These are phyloP conservation scores for Sphaerosporella brunnea DNA, from an alignment of 495 filamentous ascomycete genomes.

Conservation along the genomic window DNA sequence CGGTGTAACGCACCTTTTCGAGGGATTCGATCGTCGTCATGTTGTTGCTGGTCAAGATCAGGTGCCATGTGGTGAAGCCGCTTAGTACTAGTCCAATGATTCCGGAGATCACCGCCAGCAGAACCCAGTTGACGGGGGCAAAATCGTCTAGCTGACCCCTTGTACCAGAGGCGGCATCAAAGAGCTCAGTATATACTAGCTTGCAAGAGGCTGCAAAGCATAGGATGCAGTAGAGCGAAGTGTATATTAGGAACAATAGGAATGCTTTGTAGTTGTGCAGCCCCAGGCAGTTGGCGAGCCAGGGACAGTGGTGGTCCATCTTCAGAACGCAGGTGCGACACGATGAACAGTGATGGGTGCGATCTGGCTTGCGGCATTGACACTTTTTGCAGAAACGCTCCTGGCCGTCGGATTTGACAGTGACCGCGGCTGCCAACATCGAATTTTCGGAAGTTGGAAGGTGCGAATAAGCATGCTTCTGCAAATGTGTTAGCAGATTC, in stretches of 20 bases:
- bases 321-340: constrained; percentile 88
- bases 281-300: constrained; percentile 91
- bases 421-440: constrained; percentile 45
- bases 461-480: constrained; percentile 38
- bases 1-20: constrained; percentile 71
- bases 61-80: constrained; percentile 87
- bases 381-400: constrained; percentile 94
- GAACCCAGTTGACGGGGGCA: constrained; percentile 77
- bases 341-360: constrained; percentile 87
- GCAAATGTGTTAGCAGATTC: constrained; percentile 44
- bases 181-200: constrained; percentile 69
- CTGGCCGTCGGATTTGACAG: constrained; percentile 76
- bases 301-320: constrained; percentile 99
- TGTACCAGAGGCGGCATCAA: constrained; percentile 36
- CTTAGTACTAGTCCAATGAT: constrained; percentile 78
- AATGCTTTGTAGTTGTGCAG: constrained; percentile 91
- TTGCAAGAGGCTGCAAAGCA: constrained; percentile 50
- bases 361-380: constrained; percentile 80
- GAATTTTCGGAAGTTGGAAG: constrained; percentile 45
- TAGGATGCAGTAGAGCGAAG: constrained; percentile 66
- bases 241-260: constrained; percentile 83
- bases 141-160: constrained; percentile 40
- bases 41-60: constrained; percentile 56
- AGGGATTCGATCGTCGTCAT: constrained; percentile 90
- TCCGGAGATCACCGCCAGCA: constrained; percentile 67